phyloP scores from a whole-genome alignment of 352 stramenopile species.

The Paralagenidium karlingii region DNA sequence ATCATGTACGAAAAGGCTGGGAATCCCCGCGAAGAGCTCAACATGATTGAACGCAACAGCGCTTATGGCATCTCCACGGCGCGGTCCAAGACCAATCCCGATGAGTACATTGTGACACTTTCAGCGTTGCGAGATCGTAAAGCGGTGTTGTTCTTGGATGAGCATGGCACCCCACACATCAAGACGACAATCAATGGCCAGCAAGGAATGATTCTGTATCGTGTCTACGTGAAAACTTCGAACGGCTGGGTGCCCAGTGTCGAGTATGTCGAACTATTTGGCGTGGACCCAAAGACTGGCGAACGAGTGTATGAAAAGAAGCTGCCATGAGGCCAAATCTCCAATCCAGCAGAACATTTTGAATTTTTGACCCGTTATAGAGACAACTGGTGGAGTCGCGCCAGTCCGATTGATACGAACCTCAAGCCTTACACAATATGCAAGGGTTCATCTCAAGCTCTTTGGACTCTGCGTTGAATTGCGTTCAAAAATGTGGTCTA shows the following conservation, averaged over 20 bases:
- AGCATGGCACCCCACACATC: constrained; percentile 37
- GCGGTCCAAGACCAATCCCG: constrained; percentile 12
- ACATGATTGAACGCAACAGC: constrained; percentile 80
- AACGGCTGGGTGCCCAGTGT: constrained; percentile 74
- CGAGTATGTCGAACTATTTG: constrained; percentile 76
- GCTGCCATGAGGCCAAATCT: constrained; percentile 6
- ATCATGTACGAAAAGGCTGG: constrained; percentile 85
- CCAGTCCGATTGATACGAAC: too few species aligned
- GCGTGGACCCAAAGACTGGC: constrained; percentile 41
- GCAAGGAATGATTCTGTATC: constrained; percentile 46
- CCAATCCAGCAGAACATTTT: too few species aligned
- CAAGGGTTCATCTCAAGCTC: too few species aligned
- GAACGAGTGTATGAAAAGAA: constrained; percentile 77
- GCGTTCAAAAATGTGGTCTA: too few species aligned
- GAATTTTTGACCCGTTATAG: too few species aligned
- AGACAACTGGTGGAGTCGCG: too few species aligned
- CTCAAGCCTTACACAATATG: too few species aligned
- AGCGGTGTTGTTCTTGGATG: constrained; percentile 39
- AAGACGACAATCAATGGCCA: constrained; percentile 57
- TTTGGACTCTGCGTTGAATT: too few species aligned
- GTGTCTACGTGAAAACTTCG: constrained; percentile 77
- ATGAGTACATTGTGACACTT: constrained; percentile 29
- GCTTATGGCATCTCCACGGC: constrained; percentile 48
- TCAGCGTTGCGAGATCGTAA: constrained; percentile 64
- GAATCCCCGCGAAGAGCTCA: constrained; percentile 67